Evolutionary conservation across 108 stramenopile species (phyloP).

Genomic region (Asterionellopsis glacialis): DNA sequence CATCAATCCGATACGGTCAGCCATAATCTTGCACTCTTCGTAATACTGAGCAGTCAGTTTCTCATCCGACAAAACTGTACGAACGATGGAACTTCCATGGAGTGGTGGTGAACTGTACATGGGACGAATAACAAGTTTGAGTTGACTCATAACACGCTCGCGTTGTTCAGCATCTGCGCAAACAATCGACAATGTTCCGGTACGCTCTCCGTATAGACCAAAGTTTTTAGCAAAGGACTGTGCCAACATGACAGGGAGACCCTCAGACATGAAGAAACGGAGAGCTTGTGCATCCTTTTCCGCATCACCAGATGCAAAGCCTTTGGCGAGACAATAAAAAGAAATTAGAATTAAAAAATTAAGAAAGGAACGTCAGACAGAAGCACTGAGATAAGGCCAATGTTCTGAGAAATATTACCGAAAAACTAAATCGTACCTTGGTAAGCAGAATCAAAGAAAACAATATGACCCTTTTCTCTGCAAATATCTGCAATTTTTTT

Average conservation of each 20-base stretch:
- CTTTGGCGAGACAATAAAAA: too few species aligned
- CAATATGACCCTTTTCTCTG: conserved; percentile 66
- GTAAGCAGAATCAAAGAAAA: conserved; percentile 97
- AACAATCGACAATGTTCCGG: conserved; percentile 90
- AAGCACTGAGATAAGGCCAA: too few species aligned
- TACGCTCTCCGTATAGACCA: conserved; percentile 97
- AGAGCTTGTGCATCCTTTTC: conserved; percentile 89
- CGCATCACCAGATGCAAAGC: conserved; percentile 96
- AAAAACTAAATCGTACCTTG: conserved; percentile 29
- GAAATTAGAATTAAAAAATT: too few species aligned
- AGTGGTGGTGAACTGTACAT: conserved; percentile 97
- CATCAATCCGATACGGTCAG: conserved; percentile 88
- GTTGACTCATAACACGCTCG: conserved; percentile 82
- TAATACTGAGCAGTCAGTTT: conserved; percentile 76
- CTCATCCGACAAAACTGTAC: conserved; percentile 82
- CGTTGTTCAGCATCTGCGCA: conserved; percentile 75
- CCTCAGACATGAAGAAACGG: conserved; percentile 84
- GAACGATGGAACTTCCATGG: conserved; percentile 93
- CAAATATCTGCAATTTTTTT: conserved; percentile 64
- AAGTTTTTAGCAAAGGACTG: conserved; percentile 99
- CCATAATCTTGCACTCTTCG: conserved; percentile 90
- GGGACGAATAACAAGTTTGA: conserved; percentile 91
- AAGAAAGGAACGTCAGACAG: too few species aligned
- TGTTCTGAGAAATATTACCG: too few species aligned
- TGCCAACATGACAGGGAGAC: conserved; percentile 84